Evolutionary conservation across 1,139 yeast species (phyloP), one percentile per base, ranked within the genome.

Genomic region (Diutina rugosa): DNA sequence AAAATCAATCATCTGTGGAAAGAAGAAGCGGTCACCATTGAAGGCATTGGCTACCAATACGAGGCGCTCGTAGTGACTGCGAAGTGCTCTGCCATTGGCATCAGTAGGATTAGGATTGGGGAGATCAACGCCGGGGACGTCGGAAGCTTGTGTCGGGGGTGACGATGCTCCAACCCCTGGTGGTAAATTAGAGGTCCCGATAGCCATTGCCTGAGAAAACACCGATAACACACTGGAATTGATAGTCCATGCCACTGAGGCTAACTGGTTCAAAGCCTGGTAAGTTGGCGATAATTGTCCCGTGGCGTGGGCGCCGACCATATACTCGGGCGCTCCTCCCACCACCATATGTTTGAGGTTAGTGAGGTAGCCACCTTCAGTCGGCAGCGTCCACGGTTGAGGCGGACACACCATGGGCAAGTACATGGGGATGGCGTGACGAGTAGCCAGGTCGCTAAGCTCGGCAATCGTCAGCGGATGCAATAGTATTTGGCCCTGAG

Each of bases 1-100:
- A 57, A 75, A 76, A 59, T 76, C 80, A 46, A 73, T 61, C 14
- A 65, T 61, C 59, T 75, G 77, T 3, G 79, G 78, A 47, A 72
- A 65, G 60, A 67, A 76, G n/a, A 76, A 59, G 38, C 69, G 63
- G 51, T 73, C 77, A 7, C 78, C 78, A 59, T 70, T 66, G 54
- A 67, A 68, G 0, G 73, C 65, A 26, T 67, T 65, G 3, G 72
- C 71, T 6, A 72, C 57, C 44, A 57, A 46, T n/a, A 58, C 61
- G 1, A 69, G 58, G 58, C 64, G 59, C 30, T 69, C 65, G 56
- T 64, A 66, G 51, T 64, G 64, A 6, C 61, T 58, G 35, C 78
- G 59, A 41, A 62, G 61, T 45, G 18, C 46, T 32, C 18, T 16
- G 26, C 6, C 44, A 21, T 6, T 32, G 46, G 38, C 16, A 28